Percentiles rank a stretch among this genome's conserved stretches.
phyloP scores from a whole-genome alignment of 2,329 filamentous ascomycete genomes.

The Aspergillus amoenus region DNA sequence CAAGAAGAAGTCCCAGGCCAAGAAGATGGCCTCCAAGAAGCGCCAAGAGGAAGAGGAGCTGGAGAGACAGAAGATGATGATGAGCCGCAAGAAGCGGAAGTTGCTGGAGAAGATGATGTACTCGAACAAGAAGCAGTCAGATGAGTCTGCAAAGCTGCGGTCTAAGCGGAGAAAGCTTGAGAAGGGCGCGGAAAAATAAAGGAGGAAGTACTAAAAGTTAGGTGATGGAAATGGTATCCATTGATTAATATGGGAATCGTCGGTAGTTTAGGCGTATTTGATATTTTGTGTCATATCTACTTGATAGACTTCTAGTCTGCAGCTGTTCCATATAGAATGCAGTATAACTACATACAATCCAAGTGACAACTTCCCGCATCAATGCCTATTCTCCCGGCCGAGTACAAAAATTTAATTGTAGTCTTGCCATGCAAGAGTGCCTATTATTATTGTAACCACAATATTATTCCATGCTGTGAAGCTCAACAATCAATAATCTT shows the following conservation, averaged over 20 bases:
- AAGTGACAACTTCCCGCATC: too few species aligned
- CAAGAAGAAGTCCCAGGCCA: slow-evolving; percentile 68
- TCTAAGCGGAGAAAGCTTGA: slow-evolving; percentile 90
- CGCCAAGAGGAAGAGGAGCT: slow-evolving; percentile 77
- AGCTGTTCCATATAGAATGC: slow-evolving; percentile 10
- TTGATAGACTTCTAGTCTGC: slow-evolving; percentile 8
- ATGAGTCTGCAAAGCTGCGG: slow-evolving; percentile 81
- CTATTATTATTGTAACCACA: too few species aligned
- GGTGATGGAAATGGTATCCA: slow-evolving; percentile 26
- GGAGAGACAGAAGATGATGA: slow-evolving; percentile 95
- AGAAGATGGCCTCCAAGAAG: slow-evolving; percentile 67
- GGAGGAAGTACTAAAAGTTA: slow-evolving; percentile 22
- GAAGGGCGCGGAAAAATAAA: slow-evolving; percentile 44
- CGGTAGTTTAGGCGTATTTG: slow-evolving; percentile 19
- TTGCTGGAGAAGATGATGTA: slow-evolving; percentile 97
- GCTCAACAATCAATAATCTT: background rate
- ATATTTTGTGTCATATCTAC: slow-evolving; percentile 8
- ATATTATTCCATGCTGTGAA: too few species aligned
- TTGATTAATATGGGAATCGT: slow-evolving; percentile 19
- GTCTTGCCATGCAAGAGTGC: too few species aligned
- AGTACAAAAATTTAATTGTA: too few species aligned
- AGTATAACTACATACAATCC: background rate
- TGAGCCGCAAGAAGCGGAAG: slow-evolving; percentile 97
- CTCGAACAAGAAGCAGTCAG: slow-evolving; percentile 89
- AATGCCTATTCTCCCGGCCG: too few species aligned